phyloP scores from a whole-genome alignment of 495 filamentous ascomycete species.

The Sordaria brevicollis region DNA sequence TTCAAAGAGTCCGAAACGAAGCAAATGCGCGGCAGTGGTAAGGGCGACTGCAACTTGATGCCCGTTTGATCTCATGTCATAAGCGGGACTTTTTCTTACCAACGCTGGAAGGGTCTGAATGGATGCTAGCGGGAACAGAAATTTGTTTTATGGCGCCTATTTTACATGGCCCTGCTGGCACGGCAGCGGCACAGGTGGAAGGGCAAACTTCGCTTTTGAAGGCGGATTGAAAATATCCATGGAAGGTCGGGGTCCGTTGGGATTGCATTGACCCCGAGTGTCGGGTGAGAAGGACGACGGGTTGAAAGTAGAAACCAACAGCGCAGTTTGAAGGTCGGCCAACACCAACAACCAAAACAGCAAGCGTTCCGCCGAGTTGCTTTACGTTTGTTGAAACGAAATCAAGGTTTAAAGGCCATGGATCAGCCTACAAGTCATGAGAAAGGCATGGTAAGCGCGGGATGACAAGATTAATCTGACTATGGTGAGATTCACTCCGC shows the following conservation, averaged over 20 bases:
- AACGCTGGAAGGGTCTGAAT: too few species aligned
- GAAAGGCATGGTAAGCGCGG: too few species aligned
- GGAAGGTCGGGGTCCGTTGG: background rate
- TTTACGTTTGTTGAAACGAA: too few species aligned
- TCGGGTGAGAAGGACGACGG: too few species aligned
- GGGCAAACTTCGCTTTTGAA: background rate
- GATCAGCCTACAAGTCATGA: too few species aligned
- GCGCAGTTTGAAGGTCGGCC: background rate
- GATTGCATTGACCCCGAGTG: too few species aligned
- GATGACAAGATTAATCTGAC: too few species aligned
- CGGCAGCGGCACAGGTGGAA: background rate
- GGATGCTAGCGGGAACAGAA: background rate
- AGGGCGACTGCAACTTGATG: background rate
- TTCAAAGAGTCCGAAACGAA: background rate
- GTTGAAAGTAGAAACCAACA: background rate
- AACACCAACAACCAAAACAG: background rate
- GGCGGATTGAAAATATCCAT: background rate
- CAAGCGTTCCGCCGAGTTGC: background rate
- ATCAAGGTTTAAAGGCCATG: too few species aligned
- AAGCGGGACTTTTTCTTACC: too few species aligned
- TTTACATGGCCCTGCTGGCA: too few species aligned
- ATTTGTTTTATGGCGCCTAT: background rate
- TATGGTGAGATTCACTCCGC: too few species aligned
- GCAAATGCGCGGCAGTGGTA: background rate
- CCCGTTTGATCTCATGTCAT: too few species aligned